Conservation (phyloP, 805 yeast species). For the Groenewaldozyma salmanticensis region DNA sequence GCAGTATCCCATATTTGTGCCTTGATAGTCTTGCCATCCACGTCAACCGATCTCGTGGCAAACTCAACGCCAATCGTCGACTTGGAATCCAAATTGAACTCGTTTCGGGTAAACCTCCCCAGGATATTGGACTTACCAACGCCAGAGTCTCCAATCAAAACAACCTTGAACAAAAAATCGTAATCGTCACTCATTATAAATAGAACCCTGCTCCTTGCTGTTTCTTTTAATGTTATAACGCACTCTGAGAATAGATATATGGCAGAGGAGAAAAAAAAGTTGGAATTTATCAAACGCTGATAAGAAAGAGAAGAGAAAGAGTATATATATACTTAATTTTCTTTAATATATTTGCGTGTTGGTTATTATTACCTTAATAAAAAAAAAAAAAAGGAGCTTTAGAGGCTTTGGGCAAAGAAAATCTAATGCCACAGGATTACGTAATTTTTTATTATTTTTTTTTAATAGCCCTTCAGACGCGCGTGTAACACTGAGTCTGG, state of each 20-base stretch:
- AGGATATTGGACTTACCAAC: conserved; percentile 93
- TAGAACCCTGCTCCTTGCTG: conserved; percentile 6
- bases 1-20: conserved; percentile 99
- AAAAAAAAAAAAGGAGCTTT: no score
- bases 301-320: no score
- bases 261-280: no score
- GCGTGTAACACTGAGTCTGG: no score
- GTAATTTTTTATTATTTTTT: no score
- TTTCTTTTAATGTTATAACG: not conserved
- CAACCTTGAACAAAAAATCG: conserved; percentile 90
- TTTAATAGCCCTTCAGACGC: no score
- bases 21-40: conserved; percentile 93
- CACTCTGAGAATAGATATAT: not conserved
- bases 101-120: conserved; percentile 90
- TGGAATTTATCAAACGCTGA: no score
- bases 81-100: conserved; percentile 87
- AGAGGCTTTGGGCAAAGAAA: no score
- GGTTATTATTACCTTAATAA: no score
- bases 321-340: no score
- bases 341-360: no score
- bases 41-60: conserved; percentile 89
- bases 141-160: conserved; percentile 92
- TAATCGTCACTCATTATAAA: conserved; percentile 52
- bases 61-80: conserved; percentile 97
- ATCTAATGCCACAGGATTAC: no score